Evolutionary conservation across 2,329 filamentous ascomycete species (phyloP), one percentile per base, ranked within the genome.

Genomic region (Neodidymelliopsis sp.): DNA sequence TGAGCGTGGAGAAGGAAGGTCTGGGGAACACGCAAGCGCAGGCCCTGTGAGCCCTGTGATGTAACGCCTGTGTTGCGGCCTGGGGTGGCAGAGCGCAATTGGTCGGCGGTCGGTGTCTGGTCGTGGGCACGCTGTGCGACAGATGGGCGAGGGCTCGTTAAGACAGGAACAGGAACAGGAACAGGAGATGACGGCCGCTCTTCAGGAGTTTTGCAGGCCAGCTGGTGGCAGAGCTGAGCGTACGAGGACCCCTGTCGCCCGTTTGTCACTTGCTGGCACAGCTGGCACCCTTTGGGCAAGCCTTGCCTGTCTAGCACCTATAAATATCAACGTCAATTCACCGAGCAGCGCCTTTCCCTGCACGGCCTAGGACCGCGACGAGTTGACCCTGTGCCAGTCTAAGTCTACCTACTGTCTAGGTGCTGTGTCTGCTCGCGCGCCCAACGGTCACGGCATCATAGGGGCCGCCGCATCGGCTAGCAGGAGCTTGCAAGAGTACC

Each of bases 151-250:
- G 42, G 41, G 42, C 48, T 40, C 36, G 41, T 45, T 42, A 28
- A 47, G 42, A 48, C 18, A 38, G 18, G 15, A 45, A 20, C 20
- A 39, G 16, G 53, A 43, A 48, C 18, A 38, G 18, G 15, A 45
- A 20, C 20, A 39, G 16, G 53, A 43, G 39, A 38, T 20, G 35
- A 39, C 10, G 38, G 49, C 33, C 48, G 40, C 43, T 46, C 49
- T 48, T 55, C 49, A 55, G 50, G 49, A 49, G 49, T 49, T 56
- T 59, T 57, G 49, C 54, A 52, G 47, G 42, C 40, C 53, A 51
- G 49, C 48, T 53, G n/a, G 47, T 50, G 52, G 54, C 54, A 54
- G 55, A 59, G 55, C 55, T 60, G 57, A 58, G 43, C 46, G 54
- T 52, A 53, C 53, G 39, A 56, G 47, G 49, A 54, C 46, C 42